Percentiles rank a stretch among this genome's conserved stretches.
Evolutionary conservation across 2,329 filamentous ascomycete species (phyloP).

Genomic region (Aureobasidium musti): DNA sequence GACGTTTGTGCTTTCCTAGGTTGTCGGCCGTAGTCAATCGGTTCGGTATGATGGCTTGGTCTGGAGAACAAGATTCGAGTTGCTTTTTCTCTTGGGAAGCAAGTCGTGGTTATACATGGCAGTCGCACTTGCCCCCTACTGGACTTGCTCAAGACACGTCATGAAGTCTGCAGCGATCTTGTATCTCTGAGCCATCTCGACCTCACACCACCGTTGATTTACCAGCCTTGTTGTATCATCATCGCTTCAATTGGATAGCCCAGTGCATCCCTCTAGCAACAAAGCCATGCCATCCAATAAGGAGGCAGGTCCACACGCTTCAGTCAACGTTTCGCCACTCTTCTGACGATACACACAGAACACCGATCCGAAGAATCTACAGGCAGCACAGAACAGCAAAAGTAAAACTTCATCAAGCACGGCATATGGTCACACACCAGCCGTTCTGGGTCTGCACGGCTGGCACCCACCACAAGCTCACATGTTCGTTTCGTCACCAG

Average conservation of each 20-base stretch:
- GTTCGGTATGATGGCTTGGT: not conserved
- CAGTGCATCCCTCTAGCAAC: not conserved
- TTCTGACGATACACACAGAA: conserved; percentile 17
- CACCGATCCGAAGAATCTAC: conserved; percentile 1
- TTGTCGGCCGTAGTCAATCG: not conserved
- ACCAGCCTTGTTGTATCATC: not conserved
- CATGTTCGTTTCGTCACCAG: conserved; percentile 11
- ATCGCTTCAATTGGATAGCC: conserved; percentile 4
- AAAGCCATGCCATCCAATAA: conserved; percentile 23
- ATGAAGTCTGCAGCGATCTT: not conserved
- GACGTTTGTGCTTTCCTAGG: not conserved
- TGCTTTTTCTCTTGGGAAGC: not conserved
- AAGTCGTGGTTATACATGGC: not conserved
- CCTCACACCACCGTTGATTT: not conserved
- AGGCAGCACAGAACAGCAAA: conserved; percentile 7
- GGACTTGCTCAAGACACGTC: conserved; percentile 10
- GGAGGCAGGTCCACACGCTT: not conserved
- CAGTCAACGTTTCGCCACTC: no score
- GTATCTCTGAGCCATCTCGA: not conserved
- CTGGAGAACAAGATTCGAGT: not conserved
- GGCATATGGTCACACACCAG: conserved; percentile 13
- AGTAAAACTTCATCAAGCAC: not conserved
- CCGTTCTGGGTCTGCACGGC: not conserved
- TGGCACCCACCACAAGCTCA: conserved; percentile 27
- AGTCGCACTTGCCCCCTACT: conserved; percentile 12